Conservation (phyloP, 2,329 filamentous ascomycete species). For the Fusarium sambucinum region DNA sequence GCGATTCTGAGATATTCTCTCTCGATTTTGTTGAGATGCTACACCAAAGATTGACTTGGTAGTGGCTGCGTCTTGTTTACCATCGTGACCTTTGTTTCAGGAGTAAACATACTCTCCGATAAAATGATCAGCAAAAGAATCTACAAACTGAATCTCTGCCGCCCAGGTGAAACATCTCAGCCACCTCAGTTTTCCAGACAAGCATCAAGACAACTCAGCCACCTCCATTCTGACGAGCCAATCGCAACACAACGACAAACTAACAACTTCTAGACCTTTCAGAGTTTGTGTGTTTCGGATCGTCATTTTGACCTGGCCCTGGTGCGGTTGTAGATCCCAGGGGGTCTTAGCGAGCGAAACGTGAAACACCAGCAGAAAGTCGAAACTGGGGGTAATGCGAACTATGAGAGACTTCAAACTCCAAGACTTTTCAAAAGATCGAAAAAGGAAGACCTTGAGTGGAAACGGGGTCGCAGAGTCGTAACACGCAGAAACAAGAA, state of each 20-base stretch:
- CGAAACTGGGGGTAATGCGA: constrained; percentile 8
- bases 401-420: background rate
- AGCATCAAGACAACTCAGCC: background rate
- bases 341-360: constrained; percentile 32
- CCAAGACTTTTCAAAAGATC: background rate
- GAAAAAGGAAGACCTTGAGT: background rate
- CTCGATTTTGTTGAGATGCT: fast-evolving
- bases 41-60: background rate
- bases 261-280: constrained; percentile 1
- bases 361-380: constrained; percentile 16
- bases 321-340: background rate
- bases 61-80: background rate
- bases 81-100: background rate
- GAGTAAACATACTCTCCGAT: background rate
- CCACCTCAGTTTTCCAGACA: background rate
- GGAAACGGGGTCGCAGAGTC: background rate
- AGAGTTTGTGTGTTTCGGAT: constrained; percentile 6
- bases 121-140: background rate
- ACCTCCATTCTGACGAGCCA: background rate
- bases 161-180: background rate
- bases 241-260: constrained; percentile 11
- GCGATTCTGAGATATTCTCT: background rate
- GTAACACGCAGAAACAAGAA: constrained; percentile 14
- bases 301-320: background rate
- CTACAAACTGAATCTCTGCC: background rate